Evolutionary conservation across 805 yeast genomes (phyloP).

Genomic region (Starmerella powellii): DNA sequence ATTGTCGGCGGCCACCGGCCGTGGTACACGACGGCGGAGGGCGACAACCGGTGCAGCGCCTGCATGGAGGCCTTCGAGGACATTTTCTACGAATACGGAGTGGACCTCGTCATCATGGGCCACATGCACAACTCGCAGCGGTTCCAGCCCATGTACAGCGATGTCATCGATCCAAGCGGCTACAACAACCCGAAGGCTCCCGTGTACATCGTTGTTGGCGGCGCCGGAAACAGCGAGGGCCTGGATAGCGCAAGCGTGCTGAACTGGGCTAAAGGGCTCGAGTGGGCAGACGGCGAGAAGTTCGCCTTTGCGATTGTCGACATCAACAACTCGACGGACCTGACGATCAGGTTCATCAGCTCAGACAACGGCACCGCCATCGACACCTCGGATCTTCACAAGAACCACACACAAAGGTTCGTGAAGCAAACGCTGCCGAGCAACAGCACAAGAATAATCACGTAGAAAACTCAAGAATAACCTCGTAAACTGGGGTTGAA

Average conservation of each 20-base stretch:
- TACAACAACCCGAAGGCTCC: constrained; percentile 5
- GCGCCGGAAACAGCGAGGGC: constrained; percentile 8
- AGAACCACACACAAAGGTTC: neutral
- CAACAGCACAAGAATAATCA: too few relatives aligned
- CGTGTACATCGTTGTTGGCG: constrained; percentile 8
- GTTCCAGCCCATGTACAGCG: constrained; percentile 5
- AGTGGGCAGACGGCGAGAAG: constrained; percentile 1
- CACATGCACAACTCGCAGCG: constrained; percentile 10
- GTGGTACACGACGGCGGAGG: constrained; percentile 3
- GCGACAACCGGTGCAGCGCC: neutral
- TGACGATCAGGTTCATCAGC: neutral
- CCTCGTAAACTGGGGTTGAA: too few relatives aligned
- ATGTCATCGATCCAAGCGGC: constrained; percentile 1
- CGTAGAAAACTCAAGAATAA: too few relatives aligned
- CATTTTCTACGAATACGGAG: constrained; percentile 3
- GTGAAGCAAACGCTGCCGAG: too few relatives aligned
- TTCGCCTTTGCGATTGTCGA: constrained; percentile 4
- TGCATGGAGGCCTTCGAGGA: constrained; percentile 9
- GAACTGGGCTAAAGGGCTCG: neutral
- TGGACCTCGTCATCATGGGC: constrained; percentile 4
- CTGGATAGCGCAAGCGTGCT: neutral
- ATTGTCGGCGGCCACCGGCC: constrained; percentile 7
- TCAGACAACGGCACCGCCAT: constrained; percentile 4
- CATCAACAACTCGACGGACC: neutral
- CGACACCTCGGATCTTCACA: neutral